A percentile compares a stretch with the other conserved stretches of the same genome.
Conservation (phyloP, 345 rosid genomes). For the Salix udensis region DNA sequence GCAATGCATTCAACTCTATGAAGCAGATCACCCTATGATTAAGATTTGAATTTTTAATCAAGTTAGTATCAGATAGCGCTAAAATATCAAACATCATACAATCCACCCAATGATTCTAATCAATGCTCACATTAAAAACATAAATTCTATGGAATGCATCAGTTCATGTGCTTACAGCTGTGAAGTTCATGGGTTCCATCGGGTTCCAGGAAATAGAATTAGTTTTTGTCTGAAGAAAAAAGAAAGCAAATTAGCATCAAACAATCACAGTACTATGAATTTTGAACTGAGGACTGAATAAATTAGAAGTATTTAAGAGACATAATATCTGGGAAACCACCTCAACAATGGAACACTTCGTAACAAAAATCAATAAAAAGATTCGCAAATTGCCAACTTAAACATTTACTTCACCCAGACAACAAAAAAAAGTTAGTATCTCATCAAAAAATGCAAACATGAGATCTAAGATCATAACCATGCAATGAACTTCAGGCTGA, state of each 20-base stretch:
- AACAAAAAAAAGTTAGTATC: neutral
- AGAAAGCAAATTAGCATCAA: neutral
- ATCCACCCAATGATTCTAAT: neutral
- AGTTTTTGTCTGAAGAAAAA: slow-evolving; percentile 62
- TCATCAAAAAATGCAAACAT: neutral
- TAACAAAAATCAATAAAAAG: neutral
- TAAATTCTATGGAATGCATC: neutral
- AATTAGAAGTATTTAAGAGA: neutral
- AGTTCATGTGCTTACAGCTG: slow-evolving; percentile 64
- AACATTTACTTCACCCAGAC: neutral
- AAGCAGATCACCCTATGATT: neutral
- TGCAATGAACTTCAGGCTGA: neutral
- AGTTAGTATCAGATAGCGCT: neutral
- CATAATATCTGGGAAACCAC: neutral
- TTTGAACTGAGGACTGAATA: neutral
- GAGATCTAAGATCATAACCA: neutral
- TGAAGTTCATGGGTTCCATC: slow-evolving; percentile 96
- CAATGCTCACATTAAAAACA: slow-evolving; percentile 1
- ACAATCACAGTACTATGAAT: neutral
- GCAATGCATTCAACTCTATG: neutral
- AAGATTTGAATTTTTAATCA: neutral
- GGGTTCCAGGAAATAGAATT: slow-evolving; percentile 97
- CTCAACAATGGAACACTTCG: neutral
- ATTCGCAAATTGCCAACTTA: neutral
- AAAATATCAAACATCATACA: neutral